Conservation (phyloP, 495 filamentous ascomycete species). For the Articulospora tetracladia region DNA sequence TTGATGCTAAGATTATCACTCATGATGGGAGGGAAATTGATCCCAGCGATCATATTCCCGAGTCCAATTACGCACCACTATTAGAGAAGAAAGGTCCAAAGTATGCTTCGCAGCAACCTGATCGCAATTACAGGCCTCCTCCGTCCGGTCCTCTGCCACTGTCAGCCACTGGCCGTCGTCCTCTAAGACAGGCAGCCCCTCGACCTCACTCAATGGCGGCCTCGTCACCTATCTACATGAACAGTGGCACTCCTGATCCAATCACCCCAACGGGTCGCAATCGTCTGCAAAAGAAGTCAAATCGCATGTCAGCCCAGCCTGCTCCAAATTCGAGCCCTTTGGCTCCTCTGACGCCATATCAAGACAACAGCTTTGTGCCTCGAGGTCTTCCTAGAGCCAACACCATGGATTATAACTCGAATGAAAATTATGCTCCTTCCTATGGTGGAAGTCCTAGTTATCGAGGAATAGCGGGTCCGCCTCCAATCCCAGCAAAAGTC, state of each 20-base stretch:
- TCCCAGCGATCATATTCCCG: slow-evolving; percentile 87
- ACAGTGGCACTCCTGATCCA: slow-evolving; percentile 27
- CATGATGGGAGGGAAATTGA: slow-evolving; percentile 86
- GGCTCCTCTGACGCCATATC: slow-evolving; percentile 38
- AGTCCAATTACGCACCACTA: slow-evolving; percentile 90
- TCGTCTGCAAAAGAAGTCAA: slow-evolving; percentile 58
- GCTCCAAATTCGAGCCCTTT: slow-evolving; percentile 37
- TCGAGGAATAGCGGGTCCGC: slow-evolving; percentile 29
- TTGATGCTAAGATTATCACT: slow-evolving; percentile 65
- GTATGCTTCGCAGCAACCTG: slow-evolving; percentile 44
- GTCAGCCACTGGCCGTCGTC: slow-evolving; percentile 26
- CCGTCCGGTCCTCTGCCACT: slow-evolving; percentile 39
- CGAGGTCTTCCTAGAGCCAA: slow-evolving; percentile 17
- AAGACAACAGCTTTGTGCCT: slow-evolving; percentile 31
- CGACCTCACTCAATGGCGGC: slow-evolving; percentile 29
- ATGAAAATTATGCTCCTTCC: slow-evolving; percentile 36
- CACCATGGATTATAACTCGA: slow-evolving; percentile 18
- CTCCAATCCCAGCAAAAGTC: slow-evolving; percentile 74
- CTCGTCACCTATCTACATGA: slow-evolving; percentile 19
- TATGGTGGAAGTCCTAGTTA: slow-evolving; percentile 29
- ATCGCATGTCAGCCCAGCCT: slow-evolving; percentile 35
- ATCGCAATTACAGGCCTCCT: slow-evolving; percentile 39
- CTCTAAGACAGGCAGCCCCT: slow-evolving; percentile 16
- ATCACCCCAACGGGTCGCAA: slow-evolving; percentile 40
- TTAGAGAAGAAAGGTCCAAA: slow-evolving; percentile 68